phyloP scores from a whole-genome alignment of 2,329 filamentous ascomycete species.

The Curvularia eragrostidis region DNA sequence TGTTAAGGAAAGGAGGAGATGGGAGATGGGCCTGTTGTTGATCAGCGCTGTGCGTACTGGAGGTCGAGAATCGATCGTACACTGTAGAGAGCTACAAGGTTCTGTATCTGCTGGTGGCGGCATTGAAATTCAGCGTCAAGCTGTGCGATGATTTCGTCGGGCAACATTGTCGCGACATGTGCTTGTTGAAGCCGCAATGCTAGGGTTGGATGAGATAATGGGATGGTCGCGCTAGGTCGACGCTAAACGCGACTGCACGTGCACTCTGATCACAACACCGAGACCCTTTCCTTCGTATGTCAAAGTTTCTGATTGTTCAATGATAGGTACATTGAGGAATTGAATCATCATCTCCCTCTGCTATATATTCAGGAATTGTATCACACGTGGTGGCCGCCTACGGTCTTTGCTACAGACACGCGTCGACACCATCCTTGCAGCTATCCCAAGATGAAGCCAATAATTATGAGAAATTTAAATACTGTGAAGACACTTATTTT shows the following conservation, averaged over 20 bases:
- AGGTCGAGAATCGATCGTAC: slow-evolving; percentile 38
- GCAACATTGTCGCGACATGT: slow-evolving; percentile 41
- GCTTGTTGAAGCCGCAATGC: slow-evolving; percentile 3
- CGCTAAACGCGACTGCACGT: slow-evolving; percentile 33
- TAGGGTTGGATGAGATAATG: background rate
- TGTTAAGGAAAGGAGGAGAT: slow-evolving; percentile 74
- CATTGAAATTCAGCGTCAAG: slow-evolving; percentile 51
- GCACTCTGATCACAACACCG: slow-evolving; percentile 5
- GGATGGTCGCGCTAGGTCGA: slow-evolving; percentile 22
- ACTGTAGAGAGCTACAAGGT: slow-evolving; percentile 55
- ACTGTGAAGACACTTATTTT: no score
- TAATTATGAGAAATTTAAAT: no score
- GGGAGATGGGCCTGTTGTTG: slow-evolving; percentile 65
- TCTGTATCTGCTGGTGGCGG: slow-evolving; percentile 56
- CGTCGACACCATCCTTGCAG: no score
- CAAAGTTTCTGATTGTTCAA: background rate
- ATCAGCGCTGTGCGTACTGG: slow-evolving; percentile 22
- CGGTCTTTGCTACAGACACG: no score
- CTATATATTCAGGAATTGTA: no score
- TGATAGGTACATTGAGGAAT: no score
- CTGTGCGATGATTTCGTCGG: slow-evolving; percentile 45
- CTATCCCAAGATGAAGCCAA: no score
- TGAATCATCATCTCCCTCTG: no score
- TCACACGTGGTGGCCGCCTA: no score
- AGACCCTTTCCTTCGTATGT: background rate